These are phyloP conservation scores for Hygrocybe punicea DNA, from an alignment of 768 basidiomycete species.

Conservation along the genomic window DNA sequence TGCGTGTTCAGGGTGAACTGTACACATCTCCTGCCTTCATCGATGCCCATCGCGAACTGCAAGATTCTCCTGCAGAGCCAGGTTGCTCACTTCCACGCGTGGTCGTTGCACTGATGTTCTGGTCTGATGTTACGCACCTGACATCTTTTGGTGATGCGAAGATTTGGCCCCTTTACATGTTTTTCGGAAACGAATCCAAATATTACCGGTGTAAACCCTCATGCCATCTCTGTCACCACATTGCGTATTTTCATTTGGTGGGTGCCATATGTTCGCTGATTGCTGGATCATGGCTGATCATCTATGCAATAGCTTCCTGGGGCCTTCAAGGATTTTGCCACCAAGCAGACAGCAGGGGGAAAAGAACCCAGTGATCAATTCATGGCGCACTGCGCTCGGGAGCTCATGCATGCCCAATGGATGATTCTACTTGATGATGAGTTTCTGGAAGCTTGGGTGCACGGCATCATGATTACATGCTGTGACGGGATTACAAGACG, in stretches of 20 bases:
- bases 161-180: slow-evolving; percentile 42
- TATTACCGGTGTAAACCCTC: slow-evolving; percentile 30
- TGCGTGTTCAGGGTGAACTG: neutral
- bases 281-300: neutral
- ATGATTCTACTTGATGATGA: slow-evolving; percentile 7
- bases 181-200: slow-evolving; percentile 39
- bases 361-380: slow-evolving; percentile 12
- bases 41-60: slow-evolving; percentile 8
- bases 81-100: neutral
- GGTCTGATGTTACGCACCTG: slow-evolving; percentile 36
- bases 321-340: slow-evolving; percentile 22
- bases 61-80: neutral
- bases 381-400: slow-evolving; percentile 29
- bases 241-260: slow-evolving; percentile 41
- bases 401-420: slow-evolving; percentile 32
- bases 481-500: slow-evolving; percentile 25
- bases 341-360: slow-evolving; percentile 3
- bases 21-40: neutral
- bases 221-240: slow-evolving; percentile 32
- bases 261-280: neutral
- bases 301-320: slow-evolving; percentile 26
- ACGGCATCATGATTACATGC: slow-evolving; percentile 30
- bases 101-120: neutral
- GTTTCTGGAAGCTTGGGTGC: slow-evolving; percentile 23
- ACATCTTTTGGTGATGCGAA: slow-evolving; percentile 33